phyloP scores from a whole-genome alignment of 306 rosid species.

The Vigna mungo region DNA sequence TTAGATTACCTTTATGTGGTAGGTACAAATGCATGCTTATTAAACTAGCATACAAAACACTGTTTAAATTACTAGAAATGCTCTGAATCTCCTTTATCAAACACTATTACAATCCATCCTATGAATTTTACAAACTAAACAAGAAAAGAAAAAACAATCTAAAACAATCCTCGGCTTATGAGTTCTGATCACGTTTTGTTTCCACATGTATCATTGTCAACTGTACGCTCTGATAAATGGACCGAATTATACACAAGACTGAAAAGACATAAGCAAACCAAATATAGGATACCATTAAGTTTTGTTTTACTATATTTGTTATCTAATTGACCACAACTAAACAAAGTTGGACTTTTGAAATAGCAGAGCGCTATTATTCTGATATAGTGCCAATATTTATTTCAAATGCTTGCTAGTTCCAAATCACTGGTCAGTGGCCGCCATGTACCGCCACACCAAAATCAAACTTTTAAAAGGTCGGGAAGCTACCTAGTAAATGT shows the following conservation, averaged over 20 bases:
- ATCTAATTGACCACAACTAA: conserved; percentile 4
- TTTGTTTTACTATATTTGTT: background rate
- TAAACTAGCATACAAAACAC: conserved; percentile 10
- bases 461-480: background rate
- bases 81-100: background rate
- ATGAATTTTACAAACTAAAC: background rate
- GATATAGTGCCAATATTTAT: background rate
- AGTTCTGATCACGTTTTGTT: conserved; percentile 1
- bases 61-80: conserved; percentile 24
- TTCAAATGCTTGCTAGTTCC: background rate
- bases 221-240: background rate
- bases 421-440: background rate
- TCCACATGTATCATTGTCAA: background rate
- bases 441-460: background rate
- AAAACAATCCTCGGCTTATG: background rate
- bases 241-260: background rate
- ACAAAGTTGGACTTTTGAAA: background rate
- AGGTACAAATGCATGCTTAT: conserved; percentile 16
- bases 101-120: conserved; percentile 8
- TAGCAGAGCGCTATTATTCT: background rate
- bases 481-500: background rate
- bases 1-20: conserved; percentile 9
- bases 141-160: background rate
- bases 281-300: background rate
- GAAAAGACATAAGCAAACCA: background rate